Evolutionary conservation across 2,329 filamentous ascomycete species (phyloP).

Genomic region (Arthrobotrys iridis): DNA sequence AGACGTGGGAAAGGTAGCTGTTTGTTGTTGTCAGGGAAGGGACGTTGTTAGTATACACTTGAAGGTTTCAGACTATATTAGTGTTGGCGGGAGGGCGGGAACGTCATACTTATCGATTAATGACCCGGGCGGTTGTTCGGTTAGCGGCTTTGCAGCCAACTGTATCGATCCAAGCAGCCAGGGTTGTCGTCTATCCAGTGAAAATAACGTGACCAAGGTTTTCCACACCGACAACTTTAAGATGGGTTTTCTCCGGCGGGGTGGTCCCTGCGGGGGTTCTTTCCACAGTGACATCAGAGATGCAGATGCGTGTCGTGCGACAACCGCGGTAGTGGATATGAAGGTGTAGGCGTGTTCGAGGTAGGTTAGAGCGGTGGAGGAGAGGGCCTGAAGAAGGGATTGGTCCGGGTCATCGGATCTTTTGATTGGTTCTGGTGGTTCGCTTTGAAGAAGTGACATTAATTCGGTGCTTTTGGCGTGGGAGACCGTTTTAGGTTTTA

Average conservation of each 20-base stretch:
- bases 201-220: constrained; percentile 54
- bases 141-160: constrained; percentile 54
- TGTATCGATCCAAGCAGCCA: constrained; percentile 56
- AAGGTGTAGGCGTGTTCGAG: constrained; percentile 54
- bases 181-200: constrained; percentile 55
- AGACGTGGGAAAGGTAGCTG: constrained; percentile 64
- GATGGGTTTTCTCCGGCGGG: constrained; percentile 52
- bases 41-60: neutral
- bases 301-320: constrained; percentile 47
- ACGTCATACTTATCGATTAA: constrained; percentile 55
- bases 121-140: constrained; percentile 53
- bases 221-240: constrained; percentile 55
- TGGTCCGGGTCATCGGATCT: constrained; percentile 27
- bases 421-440: constrained; percentile 45
- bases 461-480: constrained; percentile 53
- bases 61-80: constrained; percentile 5
- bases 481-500: constrained; percentile 38
- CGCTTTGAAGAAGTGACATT: constrained; percentile 43
- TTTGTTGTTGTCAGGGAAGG: constrained; percentile 17
- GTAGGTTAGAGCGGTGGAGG: constrained; percentile 32
- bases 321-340: constrained; percentile 42
- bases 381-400: constrained; percentile 19
- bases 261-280: constrained; percentile 44
- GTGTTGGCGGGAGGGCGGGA: constrained; percentile 7
- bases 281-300: constrained; percentile 55